phyloP scores from a whole-genome alignment of 2,329 filamentous ascomycete species.

The Arthroderma sp. region DNA sequence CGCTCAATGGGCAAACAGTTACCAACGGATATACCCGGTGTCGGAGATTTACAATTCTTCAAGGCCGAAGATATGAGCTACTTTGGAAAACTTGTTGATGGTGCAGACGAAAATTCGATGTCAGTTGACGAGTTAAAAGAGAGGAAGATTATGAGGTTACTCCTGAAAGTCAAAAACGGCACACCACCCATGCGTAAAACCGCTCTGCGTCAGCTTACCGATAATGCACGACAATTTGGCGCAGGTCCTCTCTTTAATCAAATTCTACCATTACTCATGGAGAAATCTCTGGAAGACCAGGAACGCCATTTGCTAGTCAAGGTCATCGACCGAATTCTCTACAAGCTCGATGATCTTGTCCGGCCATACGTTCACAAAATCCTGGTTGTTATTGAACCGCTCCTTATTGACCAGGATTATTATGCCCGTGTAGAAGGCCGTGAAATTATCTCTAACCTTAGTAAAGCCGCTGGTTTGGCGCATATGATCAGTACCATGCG shows the following conservation, averaged over 20 bases:
- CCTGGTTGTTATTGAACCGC: conserved; percentile 93
- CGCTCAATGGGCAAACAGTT: conserved; percentile 72
- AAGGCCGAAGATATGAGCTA: conserved; percentile 98
- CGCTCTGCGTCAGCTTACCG: conserved; percentile 87
- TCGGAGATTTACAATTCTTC: conserved; percentile 94
- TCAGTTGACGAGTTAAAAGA: conserved; percentile 94
- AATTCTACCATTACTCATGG: conserved; percentile 92
- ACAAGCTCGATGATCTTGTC: conserved; percentile 95
- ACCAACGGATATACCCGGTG: conserved; percentile 87
- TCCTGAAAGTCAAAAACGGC: conserved; percentile 98
- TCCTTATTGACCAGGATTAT: conserved; percentile 98
- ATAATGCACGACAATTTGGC: conserved; percentile 93
- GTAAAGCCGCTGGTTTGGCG: conserved; percentile 88
- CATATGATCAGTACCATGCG: conserved; percentile 99
- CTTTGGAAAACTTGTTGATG: conserved; percentile 93
- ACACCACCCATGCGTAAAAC: conserved; percentile 98
- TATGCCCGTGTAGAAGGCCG: conserved; percentile 96
- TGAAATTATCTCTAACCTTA: conserved; percentile 96
- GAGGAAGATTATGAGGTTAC: conserved; percentile 91
- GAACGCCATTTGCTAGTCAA: conserved; percentile 97
- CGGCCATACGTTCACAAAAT: conserved; percentile 97
- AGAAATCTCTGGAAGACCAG: conserved; percentile 93
- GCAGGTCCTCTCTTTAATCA: conserved; percentile 92
- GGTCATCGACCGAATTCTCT: conserved; percentile 95
- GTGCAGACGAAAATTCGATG: conserved; percentile 78